Percentiles rank a stretch among this genome's conserved stretches.
phyloP scores from a whole-genome alignment of 768 basidiomycete species.

The Glaciozyma antarctica region DNA sequence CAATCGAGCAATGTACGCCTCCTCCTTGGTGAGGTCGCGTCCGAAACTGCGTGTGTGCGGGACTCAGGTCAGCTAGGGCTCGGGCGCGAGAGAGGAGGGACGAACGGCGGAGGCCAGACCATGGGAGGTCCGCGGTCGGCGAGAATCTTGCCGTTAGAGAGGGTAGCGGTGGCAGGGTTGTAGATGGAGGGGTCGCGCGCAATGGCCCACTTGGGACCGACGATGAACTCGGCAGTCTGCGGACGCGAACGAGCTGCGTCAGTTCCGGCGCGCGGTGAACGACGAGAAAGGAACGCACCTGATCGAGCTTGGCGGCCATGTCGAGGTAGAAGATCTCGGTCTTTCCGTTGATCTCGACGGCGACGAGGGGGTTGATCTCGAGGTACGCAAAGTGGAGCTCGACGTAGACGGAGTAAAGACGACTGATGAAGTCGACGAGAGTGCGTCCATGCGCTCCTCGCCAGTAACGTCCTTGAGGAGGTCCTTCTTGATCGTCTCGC shows the following conservation, averaged over 20 bases:
- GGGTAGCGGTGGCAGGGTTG: constrained; percentile 46
- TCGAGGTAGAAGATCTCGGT: constrained; percentile 89
- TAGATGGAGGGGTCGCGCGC: constrained; percentile 79
- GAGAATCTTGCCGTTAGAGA: constrained; percentile 47
- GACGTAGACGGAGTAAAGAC: constrained; percentile 93
- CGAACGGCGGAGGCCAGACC: constrained; percentile 46
- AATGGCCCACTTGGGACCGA: constrained; percentile 97
- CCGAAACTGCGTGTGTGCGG: constrained; percentile 13
- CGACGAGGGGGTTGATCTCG: constrained; percentile 97
- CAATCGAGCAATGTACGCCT: constrained; percentile 97
- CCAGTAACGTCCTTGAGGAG: constrained; percentile 77
- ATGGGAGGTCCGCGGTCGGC: constrained; percentile 96
- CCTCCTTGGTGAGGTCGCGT: constrained; percentile 94
- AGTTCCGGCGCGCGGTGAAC: neutral
- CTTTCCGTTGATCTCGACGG: constrained; percentile 67
- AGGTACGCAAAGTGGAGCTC: constrained; percentile 99
- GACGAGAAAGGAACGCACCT: constrained; percentile 41
- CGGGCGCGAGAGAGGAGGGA: neutral
- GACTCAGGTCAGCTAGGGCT: neutral
- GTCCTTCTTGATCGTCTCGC: constrained; percentile 60
- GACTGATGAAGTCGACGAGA: constrained; percentile 84
- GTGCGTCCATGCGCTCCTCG: constrained; percentile 72
- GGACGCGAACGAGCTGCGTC: neutral
- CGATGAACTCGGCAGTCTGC: constrained; percentile 85
- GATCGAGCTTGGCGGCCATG: constrained; percentile 99